Evolutionary conservation across 257 asterid genomes (phyloP).

Genomic region (Ilex asprella): DNA sequence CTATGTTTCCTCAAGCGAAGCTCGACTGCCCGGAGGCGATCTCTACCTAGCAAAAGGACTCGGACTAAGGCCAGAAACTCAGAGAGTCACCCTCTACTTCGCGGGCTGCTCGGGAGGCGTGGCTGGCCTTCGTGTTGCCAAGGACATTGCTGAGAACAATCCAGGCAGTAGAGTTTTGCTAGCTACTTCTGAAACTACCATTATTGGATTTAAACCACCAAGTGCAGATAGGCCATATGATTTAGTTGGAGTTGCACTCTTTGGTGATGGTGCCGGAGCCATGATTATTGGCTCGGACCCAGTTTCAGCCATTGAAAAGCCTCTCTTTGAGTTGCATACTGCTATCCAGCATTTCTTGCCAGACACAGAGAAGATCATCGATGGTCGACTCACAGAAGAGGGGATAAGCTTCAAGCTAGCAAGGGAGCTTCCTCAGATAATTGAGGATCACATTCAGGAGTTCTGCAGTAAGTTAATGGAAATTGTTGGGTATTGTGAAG

Average conservation of each 20-base stretch:
- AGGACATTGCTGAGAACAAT: constrained; percentile 92
- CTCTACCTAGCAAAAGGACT: constrained; percentile 85
- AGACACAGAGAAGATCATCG: constrained; percentile 74
- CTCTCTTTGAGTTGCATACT: constrained; percentile 70
- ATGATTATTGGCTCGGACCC: constrained; percentile 60
- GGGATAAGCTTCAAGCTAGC: constrained; percentile 85
- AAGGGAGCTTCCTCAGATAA: constrained; percentile 69
- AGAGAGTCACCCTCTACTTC: constrained; percentile 72
- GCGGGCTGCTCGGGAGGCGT: constrained; percentile 98
- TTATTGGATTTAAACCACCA: constrained; percentile 86
- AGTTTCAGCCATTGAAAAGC: constrained; percentile 22
- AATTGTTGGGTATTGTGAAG: constrained; percentile 19
- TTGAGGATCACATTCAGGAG: constrained; percentile 61
- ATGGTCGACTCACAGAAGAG: constrained; percentile 81
- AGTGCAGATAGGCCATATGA: constrained; percentile 71
- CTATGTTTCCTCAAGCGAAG: constrained; percentile 95
- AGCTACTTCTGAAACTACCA: constrained; percentile 87
- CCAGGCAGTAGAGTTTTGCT: constrained; percentile 75
- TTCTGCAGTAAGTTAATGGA: constrained; percentile 62
- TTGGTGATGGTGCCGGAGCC: constrained; percentile 96
- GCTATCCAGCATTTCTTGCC: constrained; percentile 79
- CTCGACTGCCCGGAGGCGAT: constrained; percentile 90
- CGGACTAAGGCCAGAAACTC: constrained; percentile 60
- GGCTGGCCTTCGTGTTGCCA: constrained; percentile 92
- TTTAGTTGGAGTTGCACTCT: constrained; percentile 80